Base-by-base conservation (phyloP, 2,329 filamentous ascomycete species). In the Lojkania enalia region DNA sequence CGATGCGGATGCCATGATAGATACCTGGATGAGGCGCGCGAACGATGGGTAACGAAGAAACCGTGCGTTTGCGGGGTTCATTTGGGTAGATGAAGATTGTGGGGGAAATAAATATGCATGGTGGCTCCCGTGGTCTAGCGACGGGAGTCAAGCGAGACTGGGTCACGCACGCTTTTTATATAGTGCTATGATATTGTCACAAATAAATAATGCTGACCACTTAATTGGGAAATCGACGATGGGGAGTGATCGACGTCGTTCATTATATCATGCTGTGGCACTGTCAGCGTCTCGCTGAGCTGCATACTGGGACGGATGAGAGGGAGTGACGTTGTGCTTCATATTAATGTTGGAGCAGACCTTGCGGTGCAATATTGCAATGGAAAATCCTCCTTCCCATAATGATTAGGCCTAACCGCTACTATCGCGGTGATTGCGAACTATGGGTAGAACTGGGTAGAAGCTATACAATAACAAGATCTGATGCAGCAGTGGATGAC, bases 41-140 rank as follows among this genome's bases (percentile, higher is more conserved):
- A 15, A 15, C 23, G 35, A 23, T n/a, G 38, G 49, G 52, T 53
- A 53, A 45, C 47, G 50, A 55, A 23, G 19, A 19, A 13, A 30
- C 32, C 35, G 42, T 50, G 47, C 49, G 32, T 44, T 52, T 52
- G 46, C 46, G 44, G 52, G 46, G 52, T 45, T 38, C 14, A 55
- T 52, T 12, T 52, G 32, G 15, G 21, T 36, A 52, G 16, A 52
- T 52, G 46, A 50, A 38, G 40, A 29, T 25, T 47, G 39, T 48
- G 51, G 42, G 51, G 49, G 23, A 30, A 35, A 39, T 42, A 46
- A 38, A 53, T 48, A 35, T 19, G 14, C 20, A 15, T 18, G n/a
- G 21, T 32, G 37, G 23, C 42, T 33, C 40, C 27, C 41, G 41
- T 39, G 44, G 38, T 9, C 38, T 38, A 38, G 38, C 23, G 32